phyloP scores from a whole-genome alignment of 192 early-diverging fungal species.

The Pecoramyces ruminantium region DNA sequence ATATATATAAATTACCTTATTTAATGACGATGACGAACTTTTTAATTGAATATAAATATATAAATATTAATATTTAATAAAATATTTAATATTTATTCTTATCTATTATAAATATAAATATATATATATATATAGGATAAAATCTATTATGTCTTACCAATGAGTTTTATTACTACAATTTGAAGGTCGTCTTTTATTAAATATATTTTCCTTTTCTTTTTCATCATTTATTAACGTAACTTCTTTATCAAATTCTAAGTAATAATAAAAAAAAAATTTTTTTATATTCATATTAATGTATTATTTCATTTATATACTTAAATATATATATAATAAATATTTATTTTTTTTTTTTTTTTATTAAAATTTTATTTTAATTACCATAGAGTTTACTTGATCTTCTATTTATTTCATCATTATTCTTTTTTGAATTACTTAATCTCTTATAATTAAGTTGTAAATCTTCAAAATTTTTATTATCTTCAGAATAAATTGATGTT shows the following conservation, averaged over 20 bases:
- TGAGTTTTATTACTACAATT: not conserved
- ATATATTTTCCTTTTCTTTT: not conserved
- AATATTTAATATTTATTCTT: no score
- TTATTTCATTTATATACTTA: no score
- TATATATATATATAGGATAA: no score
- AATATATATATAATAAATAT: no score
- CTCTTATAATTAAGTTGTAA: not conserved
- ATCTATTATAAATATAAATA: no score
- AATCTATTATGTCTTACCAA: not conserved
- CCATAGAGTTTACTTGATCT: not conserved
- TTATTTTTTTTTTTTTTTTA: no score
- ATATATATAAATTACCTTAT: not conserved
- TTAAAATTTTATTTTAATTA: no score
- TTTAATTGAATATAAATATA: no score
- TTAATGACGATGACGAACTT: no score
- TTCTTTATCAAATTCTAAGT: not conserved
- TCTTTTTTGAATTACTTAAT: not conserved
- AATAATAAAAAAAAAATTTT: no score
- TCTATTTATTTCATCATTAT: not conserved
- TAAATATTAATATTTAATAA: no score
- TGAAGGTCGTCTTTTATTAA: not conserved
- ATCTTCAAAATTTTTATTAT: not conserved
- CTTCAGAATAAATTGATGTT: not conserved
- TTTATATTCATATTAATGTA: no score
- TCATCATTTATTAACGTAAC: not conserved